Base-by-base conservation (phyloP, 371 early-diverging fungal genomes). In the Mucor velutinosus region DNA sequence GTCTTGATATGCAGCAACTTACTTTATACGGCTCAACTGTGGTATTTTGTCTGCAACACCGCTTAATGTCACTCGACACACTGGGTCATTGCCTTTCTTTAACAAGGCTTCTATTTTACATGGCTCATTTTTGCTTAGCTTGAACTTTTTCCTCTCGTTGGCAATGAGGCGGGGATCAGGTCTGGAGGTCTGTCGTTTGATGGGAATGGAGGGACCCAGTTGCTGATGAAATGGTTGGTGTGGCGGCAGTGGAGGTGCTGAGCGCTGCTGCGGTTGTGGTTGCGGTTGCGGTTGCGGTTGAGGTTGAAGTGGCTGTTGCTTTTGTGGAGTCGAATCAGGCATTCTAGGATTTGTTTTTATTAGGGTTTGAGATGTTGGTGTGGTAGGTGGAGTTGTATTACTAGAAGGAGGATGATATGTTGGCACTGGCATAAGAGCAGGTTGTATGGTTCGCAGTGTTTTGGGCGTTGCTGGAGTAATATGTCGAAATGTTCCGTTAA, bases 111-210 rank as follows among this genome's bases (percentile, higher is more conserved):
- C 47, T 8, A 27, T 14, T 12, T 3, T 11, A 7, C 58, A 63
- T 3, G 39, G 58, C 35, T 43, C 57, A 33, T 47, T 21, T 19
- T 53, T 60, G 4, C 25, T 35, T 37, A 39, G 21, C 21, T 51
- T 49, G 17, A 51, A 29, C 39, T 37, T 59, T 8, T 49, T 45
- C 7, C 17, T 7, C 19, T 60, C 59, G 19, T 60, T 58, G 11
- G 59, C 39, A 11, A 27, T 33, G 11, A 47, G 15, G 11, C 66
- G 47, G 11, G 66, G 66, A 59, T 66, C 66, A 0, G 64, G 23
- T 12, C 43, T 58, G 0, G 58, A n/a, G n/a, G 32, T 17, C n/a
- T n/a, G 47, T 47, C 43, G 41, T 17, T 61, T 61, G 3, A 27
- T 27, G 15, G 55, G 27, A 29, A 15, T 0, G 17, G 41, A 2